Conservation (phyloP, 2,329 filamentous ascomycete genomes). For the Monosporascus cannonballus region DNA sequence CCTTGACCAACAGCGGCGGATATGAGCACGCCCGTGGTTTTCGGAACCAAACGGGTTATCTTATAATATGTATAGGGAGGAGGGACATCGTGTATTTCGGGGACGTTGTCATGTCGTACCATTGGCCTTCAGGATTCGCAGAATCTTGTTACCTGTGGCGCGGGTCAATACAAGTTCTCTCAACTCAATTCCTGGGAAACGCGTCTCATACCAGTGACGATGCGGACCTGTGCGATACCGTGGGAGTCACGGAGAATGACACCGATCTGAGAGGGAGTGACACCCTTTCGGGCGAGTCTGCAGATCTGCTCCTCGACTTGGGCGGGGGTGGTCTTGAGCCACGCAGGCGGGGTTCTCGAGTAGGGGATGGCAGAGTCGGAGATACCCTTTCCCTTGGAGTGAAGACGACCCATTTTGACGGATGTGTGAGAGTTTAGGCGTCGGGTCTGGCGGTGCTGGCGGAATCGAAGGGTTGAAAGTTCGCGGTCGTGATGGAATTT, state of each 20-base stretch:
- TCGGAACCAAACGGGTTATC: neutral
- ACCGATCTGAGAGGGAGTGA: slow-evolving; percentile 97
- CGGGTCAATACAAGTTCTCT: slow-evolving; percentile 10
- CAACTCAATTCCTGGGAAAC: neutral
- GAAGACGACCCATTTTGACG: slow-evolving; percentile 89
- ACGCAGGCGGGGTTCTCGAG: slow-evolving; percentile 85
- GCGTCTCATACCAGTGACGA: slow-evolving; percentile 75
- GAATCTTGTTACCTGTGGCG: slow-evolving; percentile 89
- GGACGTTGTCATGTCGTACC: slow-evolving; percentile 62
- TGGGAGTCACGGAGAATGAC: slow-evolving; percentile 97
- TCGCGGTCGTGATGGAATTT: slow-evolving; percentile 12
- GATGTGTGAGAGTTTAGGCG: slow-evolving; percentile 26
- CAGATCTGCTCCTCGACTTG: slow-evolving; percentile 99
- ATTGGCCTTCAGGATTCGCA: slow-evolving; percentile 95
- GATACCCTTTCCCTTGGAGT: slow-evolving; percentile 99
- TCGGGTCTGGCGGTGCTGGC: slow-evolving; percentile 16
- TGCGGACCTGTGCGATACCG: slow-evolving; percentile 95
- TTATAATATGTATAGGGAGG: slow-evolving; percentile 6
- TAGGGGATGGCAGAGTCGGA: slow-evolving; percentile 93
- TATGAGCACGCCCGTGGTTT: slow-evolving; percentile 9
- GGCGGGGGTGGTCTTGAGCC: slow-evolving; percentile 98
- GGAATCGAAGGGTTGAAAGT: slow-evolving; percentile 5
- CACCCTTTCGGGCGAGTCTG: slow-evolving; percentile 98
- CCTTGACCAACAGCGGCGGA: slow-evolving; percentile 84
- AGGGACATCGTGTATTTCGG: slow-evolving; percentile 13